These are phyloP conservation scores for Apiospora koreana DNA, from an alignment of 2,329 filamentous ascomycete species.

Conservation along the genomic window DNA sequence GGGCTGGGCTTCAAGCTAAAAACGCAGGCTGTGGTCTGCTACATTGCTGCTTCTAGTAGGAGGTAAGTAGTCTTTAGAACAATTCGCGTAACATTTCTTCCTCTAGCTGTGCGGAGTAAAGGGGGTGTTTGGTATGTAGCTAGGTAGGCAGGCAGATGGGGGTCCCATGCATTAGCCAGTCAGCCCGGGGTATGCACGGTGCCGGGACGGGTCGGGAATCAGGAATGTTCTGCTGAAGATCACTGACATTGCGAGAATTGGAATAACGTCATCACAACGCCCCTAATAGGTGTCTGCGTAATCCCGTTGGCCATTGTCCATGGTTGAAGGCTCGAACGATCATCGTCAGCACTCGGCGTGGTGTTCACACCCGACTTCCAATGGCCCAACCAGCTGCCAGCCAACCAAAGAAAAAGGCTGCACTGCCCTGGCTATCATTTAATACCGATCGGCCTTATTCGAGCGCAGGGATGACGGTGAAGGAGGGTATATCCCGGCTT, in stretches of 20 bases:
- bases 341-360: not conserved
- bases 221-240: not conserved
- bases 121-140: too few species aligned
- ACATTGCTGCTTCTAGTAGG: too few species aligned
- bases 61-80: too few species aligned
- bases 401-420: not conserved
- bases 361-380: not conserved
- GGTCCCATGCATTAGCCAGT: too few species aligned
- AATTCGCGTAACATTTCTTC: too few species aligned
- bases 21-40: not conserved
- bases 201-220: too few species aligned
- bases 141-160: too few species aligned
- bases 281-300: not conserved
- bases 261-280: not conserved
- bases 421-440: not conserved
- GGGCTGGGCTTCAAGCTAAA: not conserved
- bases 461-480: not conserved
- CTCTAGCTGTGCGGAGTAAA: too few species aligned
- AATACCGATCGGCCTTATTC: not conserved
- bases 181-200: not conserved
- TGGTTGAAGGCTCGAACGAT: not conserved
- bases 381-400: too few species aligned
- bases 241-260: not conserved
- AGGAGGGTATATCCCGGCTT: not conserved
- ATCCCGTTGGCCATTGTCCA: not conserved